A percentile compares a stretch with the other conserved stretches of the same genome.
These are phyloP conservation scores for Venturia aucupariae DNA, from an alignment of 2,329 filamentous ascomycete genomes.

Conservation along the genomic window DNA sequence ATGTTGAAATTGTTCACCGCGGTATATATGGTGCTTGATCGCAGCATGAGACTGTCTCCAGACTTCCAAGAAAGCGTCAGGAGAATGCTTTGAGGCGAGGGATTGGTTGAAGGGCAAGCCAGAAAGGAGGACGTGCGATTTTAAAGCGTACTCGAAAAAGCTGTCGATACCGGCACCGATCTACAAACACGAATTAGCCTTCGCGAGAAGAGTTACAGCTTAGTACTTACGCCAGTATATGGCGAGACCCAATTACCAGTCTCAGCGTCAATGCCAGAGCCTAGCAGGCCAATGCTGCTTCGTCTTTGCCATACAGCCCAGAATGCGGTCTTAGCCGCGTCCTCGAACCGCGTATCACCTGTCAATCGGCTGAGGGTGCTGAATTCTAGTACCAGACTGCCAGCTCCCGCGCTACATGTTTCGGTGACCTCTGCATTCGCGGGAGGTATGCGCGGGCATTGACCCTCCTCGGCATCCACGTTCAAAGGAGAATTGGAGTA, in stretches of 20 bases:
- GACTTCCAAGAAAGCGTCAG: slow-evolving; percentile 68
- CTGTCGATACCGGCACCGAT: slow-evolving; percentile 96
- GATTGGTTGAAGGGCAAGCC: slow-evolving; percentile 41
- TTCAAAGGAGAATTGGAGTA: slow-evolving; percentile 80
- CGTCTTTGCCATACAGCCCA: slow-evolving; percentile 93
- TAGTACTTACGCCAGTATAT: slow-evolving; percentile 53
- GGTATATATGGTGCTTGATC: slow-evolving; percentile 87
- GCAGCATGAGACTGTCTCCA: slow-evolving; percentile 82
- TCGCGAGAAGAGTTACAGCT: slow-evolving; percentile 23
- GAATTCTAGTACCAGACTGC: slow-evolving; percentile 88
- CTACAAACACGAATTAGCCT: slow-evolving; percentile 20
- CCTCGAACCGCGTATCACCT: slow-evolving; percentile 79
- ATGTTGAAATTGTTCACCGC: slow-evolving; percentile 62
- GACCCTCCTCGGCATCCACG: slow-evolving; percentile 39
- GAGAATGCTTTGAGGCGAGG: slow-evolving; percentile 49
- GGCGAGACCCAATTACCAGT: slow-evolving; percentile 80
- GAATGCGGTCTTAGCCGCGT: slow-evolving; percentile 82
- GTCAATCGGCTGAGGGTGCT: slow-evolving; percentile 82
- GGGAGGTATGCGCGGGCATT: slow-evolving; percentile 37
- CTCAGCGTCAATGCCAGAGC: slow-evolving; percentile 86
- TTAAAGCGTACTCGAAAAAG: slow-evolving; percentile 97
- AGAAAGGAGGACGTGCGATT: slow-evolving; percentile 84
- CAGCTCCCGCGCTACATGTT: slow-evolving; percentile 94
- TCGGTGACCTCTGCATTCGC: slow-evolving; percentile 70
- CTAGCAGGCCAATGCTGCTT: slow-evolving; percentile 78